Percentiles rank a stretch among this genome's conserved stretches.
Conservation (phyloP, 2,329 filamentous ascomycete genomes). For the Pseudocercospora fuligena region DNA sequence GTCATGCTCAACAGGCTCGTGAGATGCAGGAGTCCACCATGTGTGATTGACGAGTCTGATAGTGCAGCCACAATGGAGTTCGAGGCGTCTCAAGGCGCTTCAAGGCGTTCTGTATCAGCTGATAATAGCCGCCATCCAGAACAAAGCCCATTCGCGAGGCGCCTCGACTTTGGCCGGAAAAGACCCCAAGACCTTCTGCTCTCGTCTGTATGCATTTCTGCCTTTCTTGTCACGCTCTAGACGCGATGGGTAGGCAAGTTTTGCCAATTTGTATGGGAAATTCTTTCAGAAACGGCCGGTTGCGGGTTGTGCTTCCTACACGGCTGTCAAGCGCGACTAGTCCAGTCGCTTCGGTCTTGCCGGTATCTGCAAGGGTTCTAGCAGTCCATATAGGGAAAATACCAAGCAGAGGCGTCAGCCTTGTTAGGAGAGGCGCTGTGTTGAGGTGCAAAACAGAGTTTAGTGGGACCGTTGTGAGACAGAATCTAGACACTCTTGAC, state of each 20-base stretch:
- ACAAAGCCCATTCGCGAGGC: neutral
- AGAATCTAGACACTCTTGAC: conserved; percentile 3
- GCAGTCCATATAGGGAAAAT: neutral
- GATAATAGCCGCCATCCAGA: conserved; percentile 1
- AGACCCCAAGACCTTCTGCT: neutral
- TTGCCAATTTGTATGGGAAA: neutral
- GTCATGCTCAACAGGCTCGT: neutral
- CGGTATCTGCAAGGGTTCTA: neutral
- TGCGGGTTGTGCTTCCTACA: neutral
- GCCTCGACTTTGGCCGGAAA: neutral
- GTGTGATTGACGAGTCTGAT: neutral
- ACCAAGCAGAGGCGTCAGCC: neutral
- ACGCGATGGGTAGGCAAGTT: neutral
- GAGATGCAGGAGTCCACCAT: neutral
- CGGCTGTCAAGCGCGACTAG: neutral
- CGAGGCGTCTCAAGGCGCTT: neutral
- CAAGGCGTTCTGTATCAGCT: neutral
- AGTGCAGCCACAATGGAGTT: neutral
- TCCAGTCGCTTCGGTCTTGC: neutral
- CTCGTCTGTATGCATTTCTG: neutral
- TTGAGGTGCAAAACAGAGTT: neutral
- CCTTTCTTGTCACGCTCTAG: neutral
- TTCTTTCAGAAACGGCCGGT: neutral
- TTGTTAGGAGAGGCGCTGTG: neutral
- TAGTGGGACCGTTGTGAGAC: neutral